Evolutionary conservation across 2,329 filamentous ascomycete species (phyloP).

Genomic region (Aureobasidium sp.): DNA sequence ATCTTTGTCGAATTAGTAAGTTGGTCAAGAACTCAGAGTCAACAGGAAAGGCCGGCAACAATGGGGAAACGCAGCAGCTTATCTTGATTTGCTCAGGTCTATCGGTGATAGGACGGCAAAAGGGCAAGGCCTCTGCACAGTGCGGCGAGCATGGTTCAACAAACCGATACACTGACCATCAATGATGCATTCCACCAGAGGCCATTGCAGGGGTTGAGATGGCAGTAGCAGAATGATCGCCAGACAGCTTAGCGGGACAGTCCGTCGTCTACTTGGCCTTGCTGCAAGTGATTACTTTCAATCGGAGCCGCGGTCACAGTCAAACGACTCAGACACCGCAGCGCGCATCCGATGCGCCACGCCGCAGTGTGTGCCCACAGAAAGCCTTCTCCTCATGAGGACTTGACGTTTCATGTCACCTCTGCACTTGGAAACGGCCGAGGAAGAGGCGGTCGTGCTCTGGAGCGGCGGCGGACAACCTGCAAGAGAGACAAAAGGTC

Average conservation of each 20-base stretch:
- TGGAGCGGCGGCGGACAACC: background rate
- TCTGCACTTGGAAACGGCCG: background rate
- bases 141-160: conserved; percentile 10
- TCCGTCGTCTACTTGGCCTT: conserved; percentile 3
- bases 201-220: conserved; percentile 4
- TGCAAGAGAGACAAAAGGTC: conserved; percentile 6
- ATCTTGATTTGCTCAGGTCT: background rate
- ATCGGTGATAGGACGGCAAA: conserved; percentile 4
- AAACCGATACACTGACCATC: conserved; percentile 11
- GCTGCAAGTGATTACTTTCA: conserved; percentile 1
- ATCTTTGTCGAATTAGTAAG: background rate
- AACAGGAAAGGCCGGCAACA: background rate
- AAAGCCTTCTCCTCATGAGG: background rate
- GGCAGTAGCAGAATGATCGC: conserved; percentile 5
- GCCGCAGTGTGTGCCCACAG: background rate
- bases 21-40: background rate
- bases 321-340: background rate
- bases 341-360: background rate
- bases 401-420: conserved; percentile 1
- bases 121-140: conserved; percentile 1
- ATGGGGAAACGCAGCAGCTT: background rate
- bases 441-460: background rate
- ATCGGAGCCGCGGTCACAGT: background rate
- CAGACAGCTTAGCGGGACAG: conserved; percentile 7
- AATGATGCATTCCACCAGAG: background rate